Conservation (phyloP, 306 rosid genomes). For the Pterocarpus santalinus region DNA sequence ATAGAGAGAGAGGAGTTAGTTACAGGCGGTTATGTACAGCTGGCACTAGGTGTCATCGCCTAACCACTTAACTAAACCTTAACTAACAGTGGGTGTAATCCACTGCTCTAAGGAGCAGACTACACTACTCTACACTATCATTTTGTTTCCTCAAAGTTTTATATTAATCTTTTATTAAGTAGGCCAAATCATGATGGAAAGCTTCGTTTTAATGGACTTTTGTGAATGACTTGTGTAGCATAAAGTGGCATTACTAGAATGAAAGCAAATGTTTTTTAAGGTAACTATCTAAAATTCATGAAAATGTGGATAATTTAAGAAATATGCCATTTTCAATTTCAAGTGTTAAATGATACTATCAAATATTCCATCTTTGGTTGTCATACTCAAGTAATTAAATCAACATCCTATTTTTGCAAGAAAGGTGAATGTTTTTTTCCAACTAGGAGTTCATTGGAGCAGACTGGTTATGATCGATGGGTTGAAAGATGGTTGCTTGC, state of each 20-base stretch:
- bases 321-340: not conserved
- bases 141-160: not conserved
- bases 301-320: not conserved
- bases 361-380: not conserved
- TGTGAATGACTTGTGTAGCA: not conserved
- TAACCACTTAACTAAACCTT: too few species aligned
- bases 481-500: not conserved
- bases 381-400: not conserved
- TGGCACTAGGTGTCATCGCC: too few species aligned
- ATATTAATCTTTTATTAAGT: not conserved
- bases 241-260: conserved; percentile 22
- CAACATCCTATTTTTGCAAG: not conserved
- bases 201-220: not conserved
- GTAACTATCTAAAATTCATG: not conserved
- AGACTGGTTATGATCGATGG: not conserved
- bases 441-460: not conserved
- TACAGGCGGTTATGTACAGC: too few species aligned
- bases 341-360: not conserved
- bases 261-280: not conserved
- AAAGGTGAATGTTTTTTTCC: not conserved
- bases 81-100: too few species aligned
- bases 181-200: not conserved
- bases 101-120: too few species aligned
- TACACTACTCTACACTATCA: too few species aligned
- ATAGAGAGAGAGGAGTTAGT: too few species aligned